phyloP scores from a whole-genome alignment of 2,329 filamentous ascomycete genomes.

The Pseudocercospora macadamiae region DNA sequence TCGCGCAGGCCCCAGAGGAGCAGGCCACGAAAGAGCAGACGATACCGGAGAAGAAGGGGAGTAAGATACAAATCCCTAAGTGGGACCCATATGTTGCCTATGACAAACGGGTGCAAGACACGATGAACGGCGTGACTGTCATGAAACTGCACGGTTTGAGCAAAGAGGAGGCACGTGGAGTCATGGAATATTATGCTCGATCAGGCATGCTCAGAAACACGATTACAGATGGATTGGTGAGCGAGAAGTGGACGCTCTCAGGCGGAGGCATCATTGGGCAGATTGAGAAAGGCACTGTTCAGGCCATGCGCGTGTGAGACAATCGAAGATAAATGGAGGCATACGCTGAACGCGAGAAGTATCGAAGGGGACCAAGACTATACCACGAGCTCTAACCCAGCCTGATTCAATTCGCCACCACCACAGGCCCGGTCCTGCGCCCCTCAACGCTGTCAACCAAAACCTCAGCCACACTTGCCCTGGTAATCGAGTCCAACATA shows the following conservation, averaged over 20 bases:
- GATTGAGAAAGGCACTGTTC: slow-evolving; percentile 70
- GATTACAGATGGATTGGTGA: slow-evolving; percentile 71
- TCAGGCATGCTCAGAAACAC: slow-evolving; percentile 75
- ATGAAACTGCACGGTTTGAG: slow-evolving; percentile 68
- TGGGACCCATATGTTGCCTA: slow-evolving; percentile 57
- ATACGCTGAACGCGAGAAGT: too few relatives aligned
- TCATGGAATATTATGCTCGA: slow-evolving; percentile 92
- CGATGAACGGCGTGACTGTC: slow-evolving; percentile 46
- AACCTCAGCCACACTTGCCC: background rate
- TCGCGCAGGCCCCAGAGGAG: too few relatives aligned
- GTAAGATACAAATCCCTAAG: too few relatives aligned
- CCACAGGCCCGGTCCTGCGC: background rate
- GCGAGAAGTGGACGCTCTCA: slow-evolving; percentile 81
- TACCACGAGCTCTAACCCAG: too few relatives aligned
- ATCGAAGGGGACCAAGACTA: too few relatives aligned
- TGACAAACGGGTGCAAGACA: slow-evolving; percentile 57
- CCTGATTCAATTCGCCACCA: background rate
- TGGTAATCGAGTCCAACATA: background rate
- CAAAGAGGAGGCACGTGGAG: slow-evolving; percentile 72
- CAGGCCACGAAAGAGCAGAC: too few relatives aligned
- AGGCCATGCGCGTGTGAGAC: slow-evolving; percentile 29
- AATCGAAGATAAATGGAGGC: too few relatives aligned
- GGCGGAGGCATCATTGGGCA: slow-evolving; percentile 83
- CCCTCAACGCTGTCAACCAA: background rate
- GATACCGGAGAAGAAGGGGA: too few relatives aligned